Conservation (phyloP, 2,329 filamentous ascomycete genomes). For the Botrytis porri region DNA sequence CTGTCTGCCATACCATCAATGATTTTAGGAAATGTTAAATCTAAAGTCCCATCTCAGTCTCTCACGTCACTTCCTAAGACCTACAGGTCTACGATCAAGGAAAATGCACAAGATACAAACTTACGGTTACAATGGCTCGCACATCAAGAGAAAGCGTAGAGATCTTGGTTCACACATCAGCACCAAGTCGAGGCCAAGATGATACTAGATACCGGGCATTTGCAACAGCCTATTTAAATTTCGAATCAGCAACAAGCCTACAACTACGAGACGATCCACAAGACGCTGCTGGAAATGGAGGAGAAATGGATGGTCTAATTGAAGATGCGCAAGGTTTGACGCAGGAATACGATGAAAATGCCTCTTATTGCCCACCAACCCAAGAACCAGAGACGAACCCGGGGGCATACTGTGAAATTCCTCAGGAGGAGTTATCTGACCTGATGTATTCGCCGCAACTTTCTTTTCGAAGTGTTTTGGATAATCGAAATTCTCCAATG, state of each 20-base stretch:
- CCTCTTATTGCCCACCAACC: slow-evolving; percentile 26
- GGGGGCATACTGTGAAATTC: not conserved
- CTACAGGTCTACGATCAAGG: not conserved
- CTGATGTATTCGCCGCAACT: slow-evolving; percentile 27
- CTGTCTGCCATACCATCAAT: not conserved
- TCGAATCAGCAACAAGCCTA: slow-evolving; percentile 27
- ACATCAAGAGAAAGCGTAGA: slow-evolving; percentile 32
- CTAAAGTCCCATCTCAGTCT: not conserved
- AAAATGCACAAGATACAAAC: not conserved
- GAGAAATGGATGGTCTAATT: slow-evolving; percentile 36
- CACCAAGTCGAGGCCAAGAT: slow-evolving; percentile 36
- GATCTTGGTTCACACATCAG: slow-evolving; percentile 37
- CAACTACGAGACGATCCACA: slow-evolving; percentile 17
- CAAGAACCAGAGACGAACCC: slow-evolving; percentile 14
- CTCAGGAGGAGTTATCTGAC: not conserved
- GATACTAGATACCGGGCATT: slow-evolving; percentile 37
- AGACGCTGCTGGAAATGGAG: not conserved
- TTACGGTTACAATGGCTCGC: slow-evolving; percentile 24
- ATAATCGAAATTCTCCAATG: slow-evolving; percentile 35
- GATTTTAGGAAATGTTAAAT: not conserved
- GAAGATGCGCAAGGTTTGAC: slow-evolving; percentile 24
- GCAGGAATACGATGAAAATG: slow-evolving; percentile 29
- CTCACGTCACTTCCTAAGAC: not conserved
- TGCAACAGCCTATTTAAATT: slow-evolving; percentile 36
- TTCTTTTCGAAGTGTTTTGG: slow-evolving; percentile 34